A percentile compares a stretch with the other conserved stretches of the same genome.
Evolutionary conservation across 1,284 basidiomycete genomes (phyloP).

Genomic region (Entoloma clypeatum): DNA sequence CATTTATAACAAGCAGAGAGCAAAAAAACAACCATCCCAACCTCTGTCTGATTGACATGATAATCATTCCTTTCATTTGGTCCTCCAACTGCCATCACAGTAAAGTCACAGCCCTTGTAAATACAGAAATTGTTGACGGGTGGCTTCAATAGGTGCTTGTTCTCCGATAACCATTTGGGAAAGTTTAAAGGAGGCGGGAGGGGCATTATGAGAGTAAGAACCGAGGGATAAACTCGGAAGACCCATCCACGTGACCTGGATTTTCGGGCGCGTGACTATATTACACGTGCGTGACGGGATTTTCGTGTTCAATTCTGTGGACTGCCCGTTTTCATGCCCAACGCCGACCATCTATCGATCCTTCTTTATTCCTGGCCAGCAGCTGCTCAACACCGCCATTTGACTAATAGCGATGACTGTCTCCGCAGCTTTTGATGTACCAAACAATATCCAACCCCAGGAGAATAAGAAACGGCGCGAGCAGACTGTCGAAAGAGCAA

Average conservation of each 20-base stretch:
- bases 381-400: background rate
- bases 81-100: slow-evolving; percentile 90
- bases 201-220: slow-evolving; percentile 43
- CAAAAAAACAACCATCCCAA: slow-evolving; percentile 15
- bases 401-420: slow-evolving; percentile 21
- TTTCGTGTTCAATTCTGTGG: slow-evolving; percentile 13
- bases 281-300: slow-evolving; percentile 20
- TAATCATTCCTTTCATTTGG: slow-evolving; percentile 92
- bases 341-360: background rate
- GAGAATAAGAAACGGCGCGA: slow-evolving; percentile 41
- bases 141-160: slow-evolving; percentile 75
- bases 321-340: slow-evolving; percentile 1
- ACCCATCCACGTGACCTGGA: slow-evolving; percentile 18
- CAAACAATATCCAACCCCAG: slow-evolving; percentile 19
- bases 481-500: slow-evolving; percentile 54
- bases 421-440: slow-evolving; percentile 17
- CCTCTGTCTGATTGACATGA: slow-evolving; percentile 92
- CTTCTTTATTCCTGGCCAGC: background rate
- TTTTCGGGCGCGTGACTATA: slow-evolving; percentile 16
- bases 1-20: too few relatives aligned
- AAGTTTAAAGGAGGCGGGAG: slow-evolving; percentile 77
- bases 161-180: slow-evolving; percentile 80
- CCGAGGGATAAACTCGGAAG: background rate
- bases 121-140: slow-evolving; percentile 92
- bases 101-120: slow-evolving; percentile 81